Evolutionary conservation across 2,329 filamentous ascomycete species (phyloP), one percentile per base, ranked within the genome.

Genomic region (Phoma herbarum): DNA sequence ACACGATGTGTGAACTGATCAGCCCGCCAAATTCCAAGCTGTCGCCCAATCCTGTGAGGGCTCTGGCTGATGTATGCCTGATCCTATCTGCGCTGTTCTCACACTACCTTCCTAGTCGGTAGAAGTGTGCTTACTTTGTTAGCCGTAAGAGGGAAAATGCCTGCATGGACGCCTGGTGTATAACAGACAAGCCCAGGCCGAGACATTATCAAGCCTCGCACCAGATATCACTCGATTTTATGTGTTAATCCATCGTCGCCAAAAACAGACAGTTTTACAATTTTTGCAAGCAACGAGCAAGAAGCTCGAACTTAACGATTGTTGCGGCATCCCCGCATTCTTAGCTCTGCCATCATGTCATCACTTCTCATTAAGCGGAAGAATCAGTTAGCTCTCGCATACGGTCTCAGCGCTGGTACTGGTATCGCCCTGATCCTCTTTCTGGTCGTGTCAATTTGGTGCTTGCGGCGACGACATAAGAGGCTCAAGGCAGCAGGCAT

Each of bases 261-360:
- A 28, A 4, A 4, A 28, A 4, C 26, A 28, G 26, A 5, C 26
- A 28, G 26, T 9, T 4, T 5, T 28, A 28, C 9, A 28, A 4
- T 28, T 9, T 28, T 28, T 9, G 26, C n/a, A n/a, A n/a, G n/a
- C n/a, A n/a, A n/a, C n/a, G n/a, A n/a, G n/a, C n/a, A n/a, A n/a
- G n/a, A n/a, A n/a, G n/a, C 12, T 33, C 31, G 7, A 3, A 16
- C 14, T 33, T 11, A 4, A 6, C 6, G n/a, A 37, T 37, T 9
- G 9, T 28, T 9, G 9, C 26, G 26, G 9, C 26, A 9, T 5
- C 26, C 9, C 4, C 26, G 5, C 26, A 28, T 9, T 9, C 26
- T 9, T 28, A 9, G 26, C 59, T 84, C 86, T 22, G 86, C 82
- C 6, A n/a, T 37, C 31, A 37, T n/a, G 16, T 11, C 4, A 3